phyloP scores from a whole-genome alignment of 306 rosid genomes.

The cucumber (Cucumis sativus) region Cucumber_9930_V3 NC_026660.2:18108501-18109000 shows the following conservation, averaged over 20 bases:
- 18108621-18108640: slow-evolving; percentile 97
- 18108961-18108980: background rate
- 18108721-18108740: slow-evolving; percentile 10
- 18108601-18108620: slow-evolving; percentile 56
- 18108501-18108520: background rate
- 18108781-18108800: background rate
- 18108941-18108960: background rate
- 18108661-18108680: slow-evolving; percentile 96
- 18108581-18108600: slow-evolving; percentile 8
- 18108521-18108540: background rate
- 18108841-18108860: slow-evolving; percentile 96
- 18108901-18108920: slow-evolving; percentile 92
- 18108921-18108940: slow-evolving; percentile 30
- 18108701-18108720: slow-evolving; percentile 84
- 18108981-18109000: background rate
- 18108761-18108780: background rate
- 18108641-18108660: slow-evolving; percentile 94
- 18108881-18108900: slow-evolving; percentile 91
- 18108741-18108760: background rate
- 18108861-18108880: slow-evolving; percentile 93
- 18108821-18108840: slow-evolving; percentile 99
- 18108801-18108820: slow-evolving; percentile 31
- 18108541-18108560: background rate
- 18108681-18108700: slow-evolving; percentile 97
- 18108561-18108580: background rate